Evolutionary conservation across 345 rosid species (phyloP).

Genomic region (Syzygium oleosum): DNA sequence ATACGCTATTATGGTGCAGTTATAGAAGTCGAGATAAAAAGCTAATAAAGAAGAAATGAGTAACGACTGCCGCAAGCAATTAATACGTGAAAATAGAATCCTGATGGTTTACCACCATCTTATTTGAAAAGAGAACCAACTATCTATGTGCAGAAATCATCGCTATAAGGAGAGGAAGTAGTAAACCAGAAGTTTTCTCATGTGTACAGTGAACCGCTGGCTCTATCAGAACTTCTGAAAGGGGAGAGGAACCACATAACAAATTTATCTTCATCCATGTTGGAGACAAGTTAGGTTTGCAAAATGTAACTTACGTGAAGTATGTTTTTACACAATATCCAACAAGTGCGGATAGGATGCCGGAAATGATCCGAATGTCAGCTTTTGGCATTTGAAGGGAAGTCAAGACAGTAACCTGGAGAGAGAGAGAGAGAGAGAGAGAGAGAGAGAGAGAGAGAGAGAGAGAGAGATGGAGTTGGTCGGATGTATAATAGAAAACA

Average conservation of each 20-base stretch:
- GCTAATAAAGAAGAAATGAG: neutral
- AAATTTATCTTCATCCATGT: conserved; percentile 2
- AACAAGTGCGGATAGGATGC: conserved; percentile 48
- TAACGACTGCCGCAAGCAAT: neutral
- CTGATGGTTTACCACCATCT: neutral
- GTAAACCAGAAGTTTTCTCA: neutral
- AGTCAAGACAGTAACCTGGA: neutral
- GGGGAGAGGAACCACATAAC: neutral
- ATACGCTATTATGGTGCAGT: neutral
- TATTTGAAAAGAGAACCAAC: neutral
- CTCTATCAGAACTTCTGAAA: neutral
- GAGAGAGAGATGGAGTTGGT: neutral
- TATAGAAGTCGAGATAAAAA: neutral
- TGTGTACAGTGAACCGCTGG: neutral
- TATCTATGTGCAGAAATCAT: neutral
- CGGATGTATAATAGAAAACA: neutral
- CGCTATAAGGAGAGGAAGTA: neutral
- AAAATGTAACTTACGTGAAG: conserved; percentile 33
- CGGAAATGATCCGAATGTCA: conserved; percentile 58
- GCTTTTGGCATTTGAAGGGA: conserved; percentile 42
- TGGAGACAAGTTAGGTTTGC: neutral
- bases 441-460: neutral
- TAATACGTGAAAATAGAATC: neutral
- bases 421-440: neutral
- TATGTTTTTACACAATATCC: conserved; percentile 71